phyloP scores from a whole-genome alignment of 768 basidiomycete species.

The Termitomyces titanicus region DNA sequence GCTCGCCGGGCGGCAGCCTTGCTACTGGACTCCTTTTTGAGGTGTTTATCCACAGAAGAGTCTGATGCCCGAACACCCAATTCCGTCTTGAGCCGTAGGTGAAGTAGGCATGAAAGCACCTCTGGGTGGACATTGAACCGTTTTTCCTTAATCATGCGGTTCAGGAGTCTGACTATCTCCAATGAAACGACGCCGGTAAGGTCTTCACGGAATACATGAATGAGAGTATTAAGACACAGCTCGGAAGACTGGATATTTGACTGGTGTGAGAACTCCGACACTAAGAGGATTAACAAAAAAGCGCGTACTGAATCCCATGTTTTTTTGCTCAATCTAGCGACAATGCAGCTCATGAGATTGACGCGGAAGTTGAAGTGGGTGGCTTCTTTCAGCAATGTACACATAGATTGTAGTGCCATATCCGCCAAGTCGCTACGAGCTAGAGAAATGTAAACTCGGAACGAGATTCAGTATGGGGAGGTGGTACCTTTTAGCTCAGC shows the following conservation, averaged over 20 bases:
- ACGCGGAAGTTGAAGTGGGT: constrained; percentile 97
- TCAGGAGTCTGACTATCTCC: constrained; percentile 84
- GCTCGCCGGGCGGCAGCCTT: constrained; percentile 39
- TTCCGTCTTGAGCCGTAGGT: constrained; percentile 85
- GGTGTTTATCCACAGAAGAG: constrained; percentile 55
- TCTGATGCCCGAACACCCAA: constrained; percentile 77
- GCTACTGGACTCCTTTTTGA: constrained; percentile 38
- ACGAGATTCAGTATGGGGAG: background rate
- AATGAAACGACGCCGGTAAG: constrained; percentile 77
- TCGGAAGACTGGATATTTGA: constrained; percentile 64
- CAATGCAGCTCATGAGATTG: constrained; percentile 87
- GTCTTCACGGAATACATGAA: constrained; percentile 81
- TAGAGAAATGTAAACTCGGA: constrained; percentile 25
- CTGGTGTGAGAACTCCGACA: constrained; percentile 10
- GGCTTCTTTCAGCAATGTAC: constrained; percentile 74
- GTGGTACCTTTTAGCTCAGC: constrained; percentile 77
- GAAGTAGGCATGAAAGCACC: constrained; percentile 78
- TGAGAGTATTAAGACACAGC: constrained; percentile 77
- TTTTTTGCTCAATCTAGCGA: constrained; percentile 77
- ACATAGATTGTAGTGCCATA: constrained; percentile 79
- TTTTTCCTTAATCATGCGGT: constrained; percentile 94
- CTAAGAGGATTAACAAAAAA: constrained; percentile 1
- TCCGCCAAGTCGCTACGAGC: constrained; percentile 65
- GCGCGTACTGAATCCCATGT: constrained; percentile 83
- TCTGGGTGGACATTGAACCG: constrained; percentile 88